These are phyloP conservation scores for Astrothelium subdiscretum DNA, from an alignment of 495 filamentous ascomycete genomes.

Conservation along the genomic window DNA sequence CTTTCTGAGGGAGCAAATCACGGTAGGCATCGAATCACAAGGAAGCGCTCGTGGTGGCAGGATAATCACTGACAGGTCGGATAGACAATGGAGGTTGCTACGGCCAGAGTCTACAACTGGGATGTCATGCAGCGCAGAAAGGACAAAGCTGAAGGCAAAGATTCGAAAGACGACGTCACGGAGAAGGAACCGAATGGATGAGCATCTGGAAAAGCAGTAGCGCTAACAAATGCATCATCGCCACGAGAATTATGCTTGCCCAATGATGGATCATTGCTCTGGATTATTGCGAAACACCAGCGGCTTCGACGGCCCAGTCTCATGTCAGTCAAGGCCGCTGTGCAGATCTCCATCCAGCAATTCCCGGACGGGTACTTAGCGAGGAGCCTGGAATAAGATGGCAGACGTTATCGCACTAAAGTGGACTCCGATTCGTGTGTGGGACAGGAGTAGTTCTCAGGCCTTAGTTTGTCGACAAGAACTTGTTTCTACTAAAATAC, in stretches of 20 bases:
- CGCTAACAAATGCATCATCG: background rate
- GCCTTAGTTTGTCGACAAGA: no score
- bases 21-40: constrained; percentile 40
- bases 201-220: background rate
- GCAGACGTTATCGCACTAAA: no score
- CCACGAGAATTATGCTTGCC: background rate
- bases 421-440: no score
- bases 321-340: background rate
- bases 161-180: background rate
- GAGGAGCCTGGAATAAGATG: no score
- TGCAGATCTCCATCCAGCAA: no score
- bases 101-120: constrained; percentile 97
- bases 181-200: constrained; percentile 4
- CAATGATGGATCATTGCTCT: background rate
- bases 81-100: constrained; percentile 91
- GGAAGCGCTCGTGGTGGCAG: constrained; percentile 19
- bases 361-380: no score
- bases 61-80: background rate
- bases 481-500: no score
- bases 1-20: constrained; percentile 93
- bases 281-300: background rate
- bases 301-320: background rate
- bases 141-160: constrained; percentile 56
- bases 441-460: no score
- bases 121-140: constrained; percentile 89